These are phyloP conservation scores for Vitellaria paradoxa DNA, from an alignment of 179 eudicot genomes.

Conservation along the genomic window DNA sequence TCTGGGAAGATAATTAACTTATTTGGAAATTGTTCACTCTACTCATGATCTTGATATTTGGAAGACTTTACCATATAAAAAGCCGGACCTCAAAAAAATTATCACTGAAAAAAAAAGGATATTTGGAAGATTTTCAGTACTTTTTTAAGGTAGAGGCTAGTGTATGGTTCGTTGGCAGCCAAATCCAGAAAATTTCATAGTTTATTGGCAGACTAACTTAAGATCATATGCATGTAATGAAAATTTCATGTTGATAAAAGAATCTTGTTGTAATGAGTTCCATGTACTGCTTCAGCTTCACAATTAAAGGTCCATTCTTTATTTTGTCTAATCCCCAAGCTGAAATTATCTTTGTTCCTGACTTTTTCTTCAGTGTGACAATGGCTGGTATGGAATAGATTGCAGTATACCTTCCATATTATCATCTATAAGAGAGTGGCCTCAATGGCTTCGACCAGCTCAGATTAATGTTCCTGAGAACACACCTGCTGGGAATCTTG, in stretches of 20 bases:
- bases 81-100: no score
- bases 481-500: constrained; percentile 34
- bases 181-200: neutral
- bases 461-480: constrained; percentile 57
- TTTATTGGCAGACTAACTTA: neutral
- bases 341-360: neutral
- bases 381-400: constrained; percentile 93
- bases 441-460: constrained; percentile 87
- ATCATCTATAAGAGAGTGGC: constrained; percentile 72
- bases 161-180: neutral
- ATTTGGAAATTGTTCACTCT: neutral
- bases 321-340: neutral
- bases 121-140: neutral
- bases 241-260: neutral
- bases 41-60: neutral
- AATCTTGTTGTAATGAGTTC: neutral
- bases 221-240: neutral
- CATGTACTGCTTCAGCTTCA: neutral
- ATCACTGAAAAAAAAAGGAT: no score
- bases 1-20: neutral
- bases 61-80: neutral
- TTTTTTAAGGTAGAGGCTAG: neutral
- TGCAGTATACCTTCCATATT: constrained; percentile 86
- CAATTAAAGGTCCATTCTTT: neutral
- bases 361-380: constrained; percentile 47